Percentiles rank a stretch among this genome's conserved stretches.
Conservation (phyloP, 805 yeast species). For the Lachancea dasiensis region DNA sequence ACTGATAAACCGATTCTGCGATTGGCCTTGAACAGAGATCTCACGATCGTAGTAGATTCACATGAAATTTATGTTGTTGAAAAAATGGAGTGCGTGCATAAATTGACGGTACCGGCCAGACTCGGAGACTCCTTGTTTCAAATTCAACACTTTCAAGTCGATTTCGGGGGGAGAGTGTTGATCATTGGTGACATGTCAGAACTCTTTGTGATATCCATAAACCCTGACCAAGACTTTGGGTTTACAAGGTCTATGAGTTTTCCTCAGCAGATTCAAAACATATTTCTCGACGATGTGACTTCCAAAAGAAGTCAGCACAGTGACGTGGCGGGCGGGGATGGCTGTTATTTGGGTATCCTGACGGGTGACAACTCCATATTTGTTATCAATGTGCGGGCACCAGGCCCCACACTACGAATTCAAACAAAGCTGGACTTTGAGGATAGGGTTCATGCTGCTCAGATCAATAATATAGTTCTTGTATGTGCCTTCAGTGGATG, state of each 20-base stretch:
- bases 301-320: slow-evolving; percentile 22
- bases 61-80: slow-evolving; percentile 22
- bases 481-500: slow-evolving; percentile 28
- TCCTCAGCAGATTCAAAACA: slow-evolving; percentile 13
- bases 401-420: slow-evolving; percentile 14
- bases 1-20: slow-evolving; percentile 21
- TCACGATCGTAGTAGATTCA: slow-evolving; percentile 24
- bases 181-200: slow-evolving; percentile 19
- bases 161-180: slow-evolving; percentile 28
- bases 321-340: slow-evolving; percentile 30
- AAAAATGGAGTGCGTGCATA: slow-evolving; percentile 18
- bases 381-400: slow-evolving; percentile 24
- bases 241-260: slow-evolving; percentile 16
- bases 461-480: slow-evolving; percentile 27
- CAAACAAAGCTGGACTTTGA: slow-evolving; percentile 22
- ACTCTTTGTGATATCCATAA: slow-evolving; percentile 21
- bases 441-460: slow-evolving; percentile 25
- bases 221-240: slow-evolving; percentile 23
- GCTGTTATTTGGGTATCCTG: slow-evolving; percentile 28
- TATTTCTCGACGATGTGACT: slow-evolving; percentile 26
- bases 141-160: slow-evolving; percentile 26
- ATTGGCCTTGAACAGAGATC: slow-evolving; percentile 19
- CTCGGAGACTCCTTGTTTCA: slow-evolving; percentile 6
- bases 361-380: slow-evolving; percentile 20
- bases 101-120: slow-evolving; percentile 15